phyloP scores from a whole-genome alignment of 306 rosid genomes.

The Pueraria montana region DNA sequence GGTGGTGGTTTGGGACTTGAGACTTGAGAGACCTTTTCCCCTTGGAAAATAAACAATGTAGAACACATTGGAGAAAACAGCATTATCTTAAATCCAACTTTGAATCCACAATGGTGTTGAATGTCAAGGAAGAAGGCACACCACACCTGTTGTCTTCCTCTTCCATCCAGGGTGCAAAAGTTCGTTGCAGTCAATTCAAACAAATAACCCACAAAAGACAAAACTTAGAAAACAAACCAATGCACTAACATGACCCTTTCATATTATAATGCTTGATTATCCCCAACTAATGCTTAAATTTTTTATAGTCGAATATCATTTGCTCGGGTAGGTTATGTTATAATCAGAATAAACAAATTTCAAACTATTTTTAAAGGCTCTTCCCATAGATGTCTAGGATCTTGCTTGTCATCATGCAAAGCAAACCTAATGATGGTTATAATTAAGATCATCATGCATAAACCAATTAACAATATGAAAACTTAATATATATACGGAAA shows the following conservation, averaged over 20 bases:
- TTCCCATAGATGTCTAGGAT: conserved; percentile 16
- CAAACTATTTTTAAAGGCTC: not conserved
- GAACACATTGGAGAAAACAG: conserved; percentile 10
- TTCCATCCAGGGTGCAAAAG: not conserved
- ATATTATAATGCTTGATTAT: conserved; percentile 7
- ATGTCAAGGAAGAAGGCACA: not conserved
- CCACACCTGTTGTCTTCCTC: conserved; percentile 2
- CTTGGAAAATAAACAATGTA: conserved; percentile 19
- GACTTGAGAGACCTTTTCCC: not conserved
- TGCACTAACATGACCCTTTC: not conserved
- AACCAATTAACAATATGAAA: conserved; percentile 18
- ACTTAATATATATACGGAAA: conserved; percentile 1
- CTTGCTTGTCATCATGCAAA: conserved; percentile 30
- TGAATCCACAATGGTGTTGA: not conserved
- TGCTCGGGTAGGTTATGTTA: not conserved
- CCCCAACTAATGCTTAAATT: not conserved
- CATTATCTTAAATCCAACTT: not conserved
- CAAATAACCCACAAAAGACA: not conserved
- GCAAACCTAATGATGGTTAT: conserved; percentile 7
- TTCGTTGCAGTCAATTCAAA: not conserved
- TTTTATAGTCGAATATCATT: conserved; percentile 1
- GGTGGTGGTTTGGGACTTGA: conserved; percentile 24
- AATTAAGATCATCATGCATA: conserved; percentile 33
- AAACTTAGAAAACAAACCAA: not conserved
- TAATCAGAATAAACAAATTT: not conserved